Evolutionary conservation across 495 filamentous ascomycete genomes (phyloP), one percentile per base, ranked within the genome.

Genomic region (Penicillium parvum): DNA sequence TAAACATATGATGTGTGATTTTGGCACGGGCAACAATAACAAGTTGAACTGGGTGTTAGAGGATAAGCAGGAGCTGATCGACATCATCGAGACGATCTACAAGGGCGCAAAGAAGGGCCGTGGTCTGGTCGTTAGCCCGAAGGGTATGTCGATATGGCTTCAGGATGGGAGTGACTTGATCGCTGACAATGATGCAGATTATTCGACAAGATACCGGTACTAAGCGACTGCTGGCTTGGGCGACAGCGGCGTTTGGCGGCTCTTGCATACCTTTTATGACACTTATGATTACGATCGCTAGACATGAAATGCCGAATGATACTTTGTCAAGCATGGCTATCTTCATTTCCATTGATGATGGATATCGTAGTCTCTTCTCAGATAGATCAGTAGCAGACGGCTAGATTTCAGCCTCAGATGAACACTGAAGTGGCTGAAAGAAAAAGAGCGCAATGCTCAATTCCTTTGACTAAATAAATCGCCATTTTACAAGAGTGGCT

Each of bases 1-100:
- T 63, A 97, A 96, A 66, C 90, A 97, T 65, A 97, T 98, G 84
- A 92, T 94, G 87, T 90, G 69, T 62, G 92, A 96, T 81, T 92
- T 95, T 50, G 91, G 92, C 9, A 97, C 94, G 4, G 92, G 92
- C 53, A 95, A 98, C 69, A 98, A 98, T 65, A 97, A 98, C 66
- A 95, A 95, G 63, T 74, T 95, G 55, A 97, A 96, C 66, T 97
- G 88, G 82, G 90, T 97, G 27, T 66, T 96, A 41, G 92, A 97
- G 67, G 92, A 98, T 60, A 97, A 98, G 68, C 92, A 98, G 64
- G 92, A 98, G 69, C 66, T 98, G 57, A 97, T 98, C 54, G 94
- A 97, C 67, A 97, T 98, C 57, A 84, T 96, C 57, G 94, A 98
- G 69, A 96, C 90, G 10, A 90, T 98, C 45, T 98, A 97, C 65